Base-by-base conservation (phyloP, 176 grass and related monocot genomes). In the Cocos nucifera region DNA sequence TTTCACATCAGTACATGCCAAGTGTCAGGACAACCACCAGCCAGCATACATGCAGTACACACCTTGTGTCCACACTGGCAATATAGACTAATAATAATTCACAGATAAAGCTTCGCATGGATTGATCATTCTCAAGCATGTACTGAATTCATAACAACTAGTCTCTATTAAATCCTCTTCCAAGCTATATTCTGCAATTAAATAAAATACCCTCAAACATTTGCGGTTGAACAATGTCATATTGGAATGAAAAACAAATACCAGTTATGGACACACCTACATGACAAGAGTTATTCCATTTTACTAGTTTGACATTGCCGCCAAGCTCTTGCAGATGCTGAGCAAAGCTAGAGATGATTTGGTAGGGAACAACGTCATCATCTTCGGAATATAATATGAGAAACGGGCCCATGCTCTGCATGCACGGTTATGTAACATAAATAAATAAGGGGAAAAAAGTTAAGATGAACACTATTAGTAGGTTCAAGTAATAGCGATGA, bases 381-480 rank as follows among this genome's bases (percentile, higher is more conserved):
- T 72, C 81, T 78, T 98, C 88, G 16, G 87, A 98, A 69, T 84
- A 98, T 64, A 98, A 70, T 86, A 98, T 75, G 73, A 98, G 84
- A 79, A 89, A 78, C 14, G 93, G 82, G 50, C 84, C 93, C 63
- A 89, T 74, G 16, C 69, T 79, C 93, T 92, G 73, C 53, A 83
- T 23, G 83, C 5, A 62, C 19, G 67, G 66, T 27, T 17, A 60
- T 1, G 32, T 22, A 55, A 53, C 25, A 61, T 17, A 59, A 21
- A 18, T 57, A 63, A 4, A 24, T 18, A 19, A 14, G 50, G 12
- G 17, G 25, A 69, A n/a, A 76, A 26, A 24, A 17, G 51, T 50
- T 9, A 10, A 73, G 22, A 50, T 55, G 8, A 58, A 55, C 64
- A 50, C 25, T 55, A 27, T 56, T 20, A 10, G 35, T 9, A 48